phyloP scores from a whole-genome alignment of 768 basidiomycete species.

The Podaxis sp. region DNA sequence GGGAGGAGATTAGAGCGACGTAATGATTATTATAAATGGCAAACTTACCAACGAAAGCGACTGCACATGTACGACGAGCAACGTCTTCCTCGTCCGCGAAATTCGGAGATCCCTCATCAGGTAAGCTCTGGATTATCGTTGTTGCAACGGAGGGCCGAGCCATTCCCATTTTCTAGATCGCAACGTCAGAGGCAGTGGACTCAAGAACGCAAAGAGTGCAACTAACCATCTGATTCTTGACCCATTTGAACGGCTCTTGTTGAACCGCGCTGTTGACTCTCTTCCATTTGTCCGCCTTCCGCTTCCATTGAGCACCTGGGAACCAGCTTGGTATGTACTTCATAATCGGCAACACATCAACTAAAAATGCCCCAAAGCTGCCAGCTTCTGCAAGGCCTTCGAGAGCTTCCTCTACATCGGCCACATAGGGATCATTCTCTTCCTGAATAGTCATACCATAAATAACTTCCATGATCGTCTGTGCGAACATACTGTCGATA shows the following conservation, averaged over 20 bases:
- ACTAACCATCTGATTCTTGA: constrained; percentile 33
- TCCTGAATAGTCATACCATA: constrained; percentile 12
- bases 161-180: neutral
- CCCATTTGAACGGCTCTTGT: constrained; percentile 36
- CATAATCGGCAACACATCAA: constrained; percentile 26
- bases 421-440: constrained; percentile 19
- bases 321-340: constrained; percentile 36
- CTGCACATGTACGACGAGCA: constrained; percentile 22
- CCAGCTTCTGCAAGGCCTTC: constrained; percentile 22
- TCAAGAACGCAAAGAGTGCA: neutral
- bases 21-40: no score
- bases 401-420: constrained; percentile 24
- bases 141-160: constrained; percentile 18
- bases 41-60: constrained; percentile 23
- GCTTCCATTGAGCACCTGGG: constrained; percentile 45
- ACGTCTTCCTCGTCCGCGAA: constrained; percentile 22
- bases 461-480: constrained; percentile 9
- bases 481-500: constrained; percentile 6
- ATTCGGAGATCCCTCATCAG: constrained; percentile 13
- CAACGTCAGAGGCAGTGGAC: neutral
- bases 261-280: constrained; percentile 32
- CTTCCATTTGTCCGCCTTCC: constrained; percentile 32
- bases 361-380: constrained; percentile 29
- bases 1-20: no score
- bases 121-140: constrained; percentile 21